Percentiles rank a stretch among this genome's conserved stretches.
Evolutionary conservation across 345 rosid species (phyloP).

Genomic region (Moricandia arvensis): DNA sequence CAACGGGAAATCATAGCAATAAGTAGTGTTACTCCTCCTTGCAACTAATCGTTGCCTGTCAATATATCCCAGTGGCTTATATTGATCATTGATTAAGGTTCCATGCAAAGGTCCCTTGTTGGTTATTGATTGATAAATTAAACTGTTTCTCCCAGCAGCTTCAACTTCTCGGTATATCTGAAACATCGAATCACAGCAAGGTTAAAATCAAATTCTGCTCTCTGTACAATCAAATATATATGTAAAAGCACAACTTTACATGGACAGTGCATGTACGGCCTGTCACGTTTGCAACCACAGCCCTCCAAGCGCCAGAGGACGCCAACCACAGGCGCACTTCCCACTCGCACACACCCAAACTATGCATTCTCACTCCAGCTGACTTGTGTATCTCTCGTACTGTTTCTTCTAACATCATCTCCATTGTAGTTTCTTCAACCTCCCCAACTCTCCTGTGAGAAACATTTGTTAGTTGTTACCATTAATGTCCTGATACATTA

Average conservation of each 20-base stretch:
- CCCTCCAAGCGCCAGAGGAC: conserved; percentile 93
- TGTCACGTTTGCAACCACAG: conserved; percentile 77
- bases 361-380: conserved; percentile 89
- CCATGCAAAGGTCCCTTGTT: conserved; percentile 64
- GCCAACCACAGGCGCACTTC: conserved; percentile 94
- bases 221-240: not conserved
- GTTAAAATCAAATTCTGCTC: not conserved
- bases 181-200: conserved; percentile 21
- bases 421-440: conserved; percentile 70
- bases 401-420: conserved; percentile 70
- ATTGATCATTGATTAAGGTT: conserved; percentile 54
- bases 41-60: conserved; percentile 81
- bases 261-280: conserved; percentile 90
- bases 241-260: conserved; percentile 51
- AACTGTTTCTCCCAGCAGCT: conserved; percentile 49
- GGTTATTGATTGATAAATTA: conserved; percentile 67
- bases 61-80: conserved; percentile 71
- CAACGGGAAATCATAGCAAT: conserved; percentile 97
- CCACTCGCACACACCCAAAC: conserved; percentile 92
- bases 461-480: conserved; percentile 13
- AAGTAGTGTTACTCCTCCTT: conserved; percentile 82
- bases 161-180: conserved; percentile 94
- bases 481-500: conserved; percentile 3
- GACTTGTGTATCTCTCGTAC: conserved; percentile 73
- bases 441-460: conserved; percentile 72